Evolutionary conservation across 2,329 filamentous ascomycete genomes (phyloP).

Genomic region (Tolypocladium ophioglossoides): DNA sequence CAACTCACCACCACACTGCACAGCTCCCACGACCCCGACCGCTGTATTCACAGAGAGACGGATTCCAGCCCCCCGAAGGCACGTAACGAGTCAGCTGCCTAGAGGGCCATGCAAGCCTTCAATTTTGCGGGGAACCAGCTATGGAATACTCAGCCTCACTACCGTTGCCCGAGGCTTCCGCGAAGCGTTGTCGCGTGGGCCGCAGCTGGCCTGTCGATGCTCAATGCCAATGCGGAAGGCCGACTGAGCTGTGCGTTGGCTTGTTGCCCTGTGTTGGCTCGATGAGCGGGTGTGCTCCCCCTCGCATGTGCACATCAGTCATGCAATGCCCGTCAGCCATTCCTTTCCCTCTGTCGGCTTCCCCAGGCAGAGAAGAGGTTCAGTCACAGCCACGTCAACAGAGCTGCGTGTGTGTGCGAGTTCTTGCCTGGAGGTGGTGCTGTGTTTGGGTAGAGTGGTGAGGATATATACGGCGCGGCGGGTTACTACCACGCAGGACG

Average conservation of each 20-base stretch:
- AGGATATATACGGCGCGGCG: neutral
- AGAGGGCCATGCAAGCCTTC: neutral
- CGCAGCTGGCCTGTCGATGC: neutral
- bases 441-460: neutral
- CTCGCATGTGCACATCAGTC: no score
- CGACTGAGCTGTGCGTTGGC: neutral
- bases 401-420: no score
- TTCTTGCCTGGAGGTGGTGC: no score
- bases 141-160: neutral
- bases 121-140: neutral
- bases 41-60: no score
- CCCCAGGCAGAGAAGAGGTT: no score
- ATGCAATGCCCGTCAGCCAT: no score
- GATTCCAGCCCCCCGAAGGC: neutral
- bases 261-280: neutral
- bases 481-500: neutral
- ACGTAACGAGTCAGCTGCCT: neutral
- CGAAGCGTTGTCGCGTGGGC: neutral
- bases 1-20: neutral
- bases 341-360: no score
- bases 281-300: neutral
- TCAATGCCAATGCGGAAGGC: neutral
- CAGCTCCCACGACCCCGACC: no score
- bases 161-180: neutral
- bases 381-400: no score